Percentiles rank a stretch among this genome's conserved stretches.
Evolutionary conservation across 345 rosid species (phyloP).

Genomic region (Citrus unshiu): DNA sequence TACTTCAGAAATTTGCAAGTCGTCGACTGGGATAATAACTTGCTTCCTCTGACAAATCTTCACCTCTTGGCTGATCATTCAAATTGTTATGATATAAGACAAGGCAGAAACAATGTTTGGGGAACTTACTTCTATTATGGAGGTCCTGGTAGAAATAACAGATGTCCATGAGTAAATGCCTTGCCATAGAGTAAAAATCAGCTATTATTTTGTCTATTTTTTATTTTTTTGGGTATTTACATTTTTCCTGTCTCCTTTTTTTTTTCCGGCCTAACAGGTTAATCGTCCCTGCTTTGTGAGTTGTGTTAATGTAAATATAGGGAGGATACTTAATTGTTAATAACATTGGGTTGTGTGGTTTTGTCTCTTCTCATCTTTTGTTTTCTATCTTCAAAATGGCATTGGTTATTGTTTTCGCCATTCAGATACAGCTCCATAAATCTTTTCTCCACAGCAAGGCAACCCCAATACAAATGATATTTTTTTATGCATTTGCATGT

Average conservation of each 20-base stretch:
- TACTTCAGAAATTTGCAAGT: slow-evolving; percentile 81
- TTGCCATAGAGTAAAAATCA: neutral
- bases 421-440: neutral
- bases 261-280: slow-evolving; percentile 8
- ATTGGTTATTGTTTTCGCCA: slow-evolving; percentile 7
- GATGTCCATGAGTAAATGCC: slow-evolving; percentile 56
- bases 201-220: neutral
- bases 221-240: neutral
- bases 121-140: slow-evolving; percentile 98
- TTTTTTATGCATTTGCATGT: slow-evolving; percentile 24
- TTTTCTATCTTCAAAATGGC: neutral
- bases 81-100: slow-evolving; percentile 87
- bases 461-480: slow-evolving; percentile 5
- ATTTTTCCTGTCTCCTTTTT: neutral
- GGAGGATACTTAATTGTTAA: slow-evolving; percentile 30
- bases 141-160: slow-evolving; percentile 90
- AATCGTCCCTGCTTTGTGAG: slow-evolving; percentile 14
- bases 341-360: slow-evolving; percentile 19
- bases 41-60: slow-evolving; percentile 68
- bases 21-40: slow-evolving; percentile 95
- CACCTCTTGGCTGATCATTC: slow-evolving; percentile 80
- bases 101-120: slow-evolving; percentile 77
- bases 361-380: neutral
- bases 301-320: slow-evolving; percentile 36
- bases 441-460: neutral